Evolutionary conservation across 2,329 filamentous ascomycete species (phyloP), one percentile per base, ranked within the genome.

Genomic region (Verticillium nonalfalfae): DNA sequence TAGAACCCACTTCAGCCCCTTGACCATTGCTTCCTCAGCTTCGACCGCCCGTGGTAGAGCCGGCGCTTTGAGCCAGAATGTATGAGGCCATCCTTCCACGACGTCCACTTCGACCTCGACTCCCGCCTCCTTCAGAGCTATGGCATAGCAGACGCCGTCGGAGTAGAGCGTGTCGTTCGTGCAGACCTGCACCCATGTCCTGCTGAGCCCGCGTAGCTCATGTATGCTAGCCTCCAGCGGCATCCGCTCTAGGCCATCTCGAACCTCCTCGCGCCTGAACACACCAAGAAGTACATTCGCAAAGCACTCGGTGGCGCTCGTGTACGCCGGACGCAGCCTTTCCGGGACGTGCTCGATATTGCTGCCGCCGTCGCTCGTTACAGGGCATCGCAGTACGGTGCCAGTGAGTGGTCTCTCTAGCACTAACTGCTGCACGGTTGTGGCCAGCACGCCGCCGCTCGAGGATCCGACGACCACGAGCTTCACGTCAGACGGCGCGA

Each of bases 111-210:
- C 72, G 0, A 81, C 76, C 13, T 76, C 72, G 1, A 76, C 72
- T 11, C 76, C 77, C 4, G 71, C 74, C 13, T 72, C 68, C 50
- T 68, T 70, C 62, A 83, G 67, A 3, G 73, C 68, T 67, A 76
- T 76, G 4, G 76, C 79, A 66, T 81, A 82, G 64, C 80, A 83
- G 9, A 80, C 64, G 10, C 81, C 80, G 67, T 83, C 81, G 21
- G 78, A 79, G 68, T 82, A 82, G 62, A 82, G 73, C 50, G 76
- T 75, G 64, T 84, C 81, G 59, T 83, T 83, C 9, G 77, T 79
- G 62, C 76, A 78, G 4, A 82, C 69, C 70, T 83, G 81, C 15
- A 83, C 74, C 75, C 77, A 83, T 55, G 78, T 78, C 61, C 73
- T 70, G 60, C 78, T 75, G 64, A 77, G 67, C 1, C 62, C 69